Base-by-base conservation (phyloP, 768 basidiomycete species). In the Pholiota conissans region DNA sequence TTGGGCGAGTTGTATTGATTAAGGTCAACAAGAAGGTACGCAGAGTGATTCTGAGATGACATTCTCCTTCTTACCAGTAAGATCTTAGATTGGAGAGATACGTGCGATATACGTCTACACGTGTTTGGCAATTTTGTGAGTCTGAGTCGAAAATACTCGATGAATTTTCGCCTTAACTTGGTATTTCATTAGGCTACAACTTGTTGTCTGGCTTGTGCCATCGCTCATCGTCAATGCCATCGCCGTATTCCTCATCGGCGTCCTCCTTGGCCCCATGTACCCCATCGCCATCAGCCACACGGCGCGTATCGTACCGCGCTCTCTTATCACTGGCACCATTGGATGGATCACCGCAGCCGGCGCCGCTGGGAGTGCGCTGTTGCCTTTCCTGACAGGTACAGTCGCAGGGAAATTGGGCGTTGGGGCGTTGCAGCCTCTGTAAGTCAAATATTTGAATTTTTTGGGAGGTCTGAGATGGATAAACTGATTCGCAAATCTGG, bases 201-300 rank as follows among this genome's bases (percentile, higher is more conserved):
- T 51, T 13, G 50, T 46, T 13, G 59, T 60, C 10, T 61, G 63
- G 89, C 75, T 64, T 24, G 46, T 66, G 24, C 65, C 61, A 1
- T 59, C 54, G 14, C 54, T 90, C 26, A 73, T 87, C 10, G 84
- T 80, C 3, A 77, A 80, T 58, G 87, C 81, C 0, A 75, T 89
- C 10, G 81, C 84, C 0, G 77, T 90, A 28, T 78, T 84, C 3
- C 58, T 87, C 37, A 73, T 89, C 14, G 90, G 89, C 6, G 49
- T 90, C 8, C 68, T 90, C 24, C 73, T 91, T 27, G 90, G 88
- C 0, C 88, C 87, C 3, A 80, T 90, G 72, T 90, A 86, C 64
- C 87, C 87, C 6, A 80, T 88, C 47, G 76, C 83, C 3, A 84
- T 93, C 80, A 87, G 86, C 65, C 80, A 87, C 45, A 74, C 85